Base-by-base conservation (phyloP, 441 rosid genomes). In the Erodium moschatum region DNA sequence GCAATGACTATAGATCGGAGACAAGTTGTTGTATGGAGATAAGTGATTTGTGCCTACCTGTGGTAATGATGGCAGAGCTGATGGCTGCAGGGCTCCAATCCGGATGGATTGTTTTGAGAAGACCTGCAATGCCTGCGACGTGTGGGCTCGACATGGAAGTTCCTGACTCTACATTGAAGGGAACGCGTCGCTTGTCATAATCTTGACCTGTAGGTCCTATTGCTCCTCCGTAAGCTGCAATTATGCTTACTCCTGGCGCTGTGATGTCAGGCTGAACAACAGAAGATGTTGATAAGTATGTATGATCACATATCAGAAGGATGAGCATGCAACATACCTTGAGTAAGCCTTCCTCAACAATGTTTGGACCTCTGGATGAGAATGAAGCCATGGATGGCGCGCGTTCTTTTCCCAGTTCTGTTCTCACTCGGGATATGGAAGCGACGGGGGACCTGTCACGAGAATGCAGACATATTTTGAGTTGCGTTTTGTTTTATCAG, bases 141-240 rank as follows among this genome's bases (percentile, higher is more conserved):
- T 88, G 93, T 54, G 92, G 92, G n/a, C 89, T 81, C 12, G 90
- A 70, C 90, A 85, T 86, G 0, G 92, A 87, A 0, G 92, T 87
- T 18, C 88, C 87, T 2, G 88, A 85, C 12, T 44, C 19, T 0
- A 63, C 31, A 68, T 46, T 70, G 79, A 72, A 87, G 27, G 85
- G 80, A 8, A 48, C 20, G 24, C 70, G 66, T 0, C 83, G 85
- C 16, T 73, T 35, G 65, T 82, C 88, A 3, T 33, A 69, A 0
- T 19, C 71, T 69, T 42, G 72, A 27, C 71, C 81, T 11, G 88
- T 77, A 40, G 81, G 81, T 16, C 79, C 64, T 0, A 4, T 46
- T 8, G 81, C 82, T 72, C 70, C 85, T 0, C 74, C 61, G 71
- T 8, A 79, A 11, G 92, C 89, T 3, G 89, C 88, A 27, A 87